Base-by-base conservation (phyloP, 2,329 filamentous ascomycete species). In the Fusarium scirpi region DNA sequence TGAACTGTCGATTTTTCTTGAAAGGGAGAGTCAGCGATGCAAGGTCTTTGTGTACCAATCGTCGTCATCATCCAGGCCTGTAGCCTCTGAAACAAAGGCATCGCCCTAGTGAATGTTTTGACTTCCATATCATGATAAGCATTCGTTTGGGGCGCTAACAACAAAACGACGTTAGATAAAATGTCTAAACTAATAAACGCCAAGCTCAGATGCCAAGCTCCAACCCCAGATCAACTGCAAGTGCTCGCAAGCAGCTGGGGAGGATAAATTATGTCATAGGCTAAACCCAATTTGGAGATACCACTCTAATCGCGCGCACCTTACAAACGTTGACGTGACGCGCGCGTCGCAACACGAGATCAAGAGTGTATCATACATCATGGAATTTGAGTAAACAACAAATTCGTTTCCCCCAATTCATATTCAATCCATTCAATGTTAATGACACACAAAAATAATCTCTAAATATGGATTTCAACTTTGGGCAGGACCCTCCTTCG, bases 381-480 rank as follows among this genome's bases (percentile, higher is more conserved):
- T 52, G 38, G 20, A 67, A 51, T 25, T 54, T 18, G 3, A 62
- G 44, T 62, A 66, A 66, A 66, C 45, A 67, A 45, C 40, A 68
- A 68, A 34, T 56, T 41, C 41, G 62, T 69, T n/a, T 43, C 43
- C 51, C 54, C 32, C 43, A 65, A 44, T 22, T 41, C 24, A n/a
- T 30, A 10, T 29, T 32, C 16, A 22, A 53, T 62, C 25, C 9
- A 30, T 29, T 22, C 32, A 43, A 20, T 52, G 22, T 40, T 27
- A 40, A 52, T 16, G 6, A 8, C 8, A 16, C 13, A 5, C 4
- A 45, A 22, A 22, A 34, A 27, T 32, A 4, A 10, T 20, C 12
- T 27, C 16, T 55, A 54, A 43, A 32, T 44, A 75, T 75, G 73
- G 66, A 73, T 11, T 75, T 66, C 22, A 61, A 67, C 20, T 69